Percentiles rank a stretch among this genome's conserved stretches.
Evolutionary conservation across 2,329 filamentous ascomycete genomes (phyloP).

Genomic region (Nothophoma quercina): DNA sequence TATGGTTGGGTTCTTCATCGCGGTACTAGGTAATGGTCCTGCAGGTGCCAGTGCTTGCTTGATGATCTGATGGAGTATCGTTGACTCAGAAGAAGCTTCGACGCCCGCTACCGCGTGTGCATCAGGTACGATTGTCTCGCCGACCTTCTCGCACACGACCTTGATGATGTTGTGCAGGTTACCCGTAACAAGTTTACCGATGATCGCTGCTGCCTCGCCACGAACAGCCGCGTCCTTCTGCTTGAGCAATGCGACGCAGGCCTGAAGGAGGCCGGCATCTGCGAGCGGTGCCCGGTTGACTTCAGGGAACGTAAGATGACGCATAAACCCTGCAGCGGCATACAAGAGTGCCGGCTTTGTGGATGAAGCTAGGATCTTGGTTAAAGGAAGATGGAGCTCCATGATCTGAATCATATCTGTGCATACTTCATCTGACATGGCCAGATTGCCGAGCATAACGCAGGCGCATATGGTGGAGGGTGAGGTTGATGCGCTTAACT

Average conservation of each 20-base stretch:
- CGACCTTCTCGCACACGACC: constrained; percentile 34
- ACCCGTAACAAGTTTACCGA: constrained; percentile 44
- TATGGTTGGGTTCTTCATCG: constrained; percentile 50
- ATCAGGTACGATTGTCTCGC: constrained; percentile 19
- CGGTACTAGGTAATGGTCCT: constrained; percentile 44
- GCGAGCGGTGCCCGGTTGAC: constrained; percentile 39
- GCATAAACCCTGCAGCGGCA: constrained; percentile 47
- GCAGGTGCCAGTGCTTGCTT: constrained; percentile 42
- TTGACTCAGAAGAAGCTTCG: constrained; percentile 28
- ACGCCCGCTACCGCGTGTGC: constrained; percentile 19
- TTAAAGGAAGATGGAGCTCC: constrained; percentile 40
- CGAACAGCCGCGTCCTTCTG: constrained; percentile 42
- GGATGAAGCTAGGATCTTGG: constrained; percentile 35
- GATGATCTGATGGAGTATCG: constrained; percentile 39
- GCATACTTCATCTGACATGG: constrained; percentile 45
- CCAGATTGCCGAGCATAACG: constrained; percentile 50
- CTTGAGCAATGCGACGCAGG: constrained; percentile 39
- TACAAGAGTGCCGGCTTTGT: constrained; percentile 43
- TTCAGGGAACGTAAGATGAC: constrained; percentile 48
- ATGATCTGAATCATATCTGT: constrained; percentile 46
- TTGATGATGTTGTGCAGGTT: constrained; percentile 42
- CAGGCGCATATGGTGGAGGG: constrained; percentile 46
- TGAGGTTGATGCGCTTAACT: constrained; percentile 27
- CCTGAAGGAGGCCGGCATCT: constrained; percentile 42
- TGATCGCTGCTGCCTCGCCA: constrained; percentile 45